A percentile compares a stretch with the other conserved stretches of the same genome.
Conservation (phyloP, 345 rosid genomes). For the Erucastrum elatum region DNA sequence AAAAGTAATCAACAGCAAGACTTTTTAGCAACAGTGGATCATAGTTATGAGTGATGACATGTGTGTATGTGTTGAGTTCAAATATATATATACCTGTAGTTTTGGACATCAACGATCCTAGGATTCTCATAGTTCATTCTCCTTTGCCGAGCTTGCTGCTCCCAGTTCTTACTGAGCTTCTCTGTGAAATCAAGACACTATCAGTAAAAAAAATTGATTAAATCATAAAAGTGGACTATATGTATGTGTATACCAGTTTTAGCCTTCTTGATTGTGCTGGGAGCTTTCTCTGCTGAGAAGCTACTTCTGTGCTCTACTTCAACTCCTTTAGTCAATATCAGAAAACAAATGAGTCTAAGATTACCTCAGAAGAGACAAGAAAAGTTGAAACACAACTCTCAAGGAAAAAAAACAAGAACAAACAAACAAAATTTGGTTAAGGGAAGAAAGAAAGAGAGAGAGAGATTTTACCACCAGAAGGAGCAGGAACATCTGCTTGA, state of each 20-base stretch:
- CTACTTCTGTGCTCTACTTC: constrained; percentile 77
- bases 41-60: background rate
- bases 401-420: constrained; percentile 27
- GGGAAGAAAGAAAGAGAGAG: background rate
- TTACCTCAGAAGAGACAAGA: constrained; percentile 35
- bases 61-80: background rate
- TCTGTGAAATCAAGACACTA: constrained; percentile 47
- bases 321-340: constrained; percentile 43
- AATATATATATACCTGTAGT: constrained; percentile 57
- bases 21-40: background rate
- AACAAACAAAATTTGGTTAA: constrained; percentile 25
- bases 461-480: constrained; percentile 46
- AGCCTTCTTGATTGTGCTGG: constrained; percentile 72
- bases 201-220: constrained; percentile 1
- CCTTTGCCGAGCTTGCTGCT: constrained; percentile 58
- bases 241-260: constrained; percentile 59
- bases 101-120: constrained; percentile 91
- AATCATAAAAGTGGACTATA: background rate
- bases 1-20: constrained; percentile 27
- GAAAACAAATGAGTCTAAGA: background rate
- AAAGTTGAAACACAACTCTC: background rate
- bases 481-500: constrained; percentile 63
- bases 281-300: constrained; percentile 89
- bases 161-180: constrained; percentile 67
- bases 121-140: constrained; percentile 98